Base-by-base conservation (phyloP, 179 eudicot species). In the Spergularia azorica region DNA sequence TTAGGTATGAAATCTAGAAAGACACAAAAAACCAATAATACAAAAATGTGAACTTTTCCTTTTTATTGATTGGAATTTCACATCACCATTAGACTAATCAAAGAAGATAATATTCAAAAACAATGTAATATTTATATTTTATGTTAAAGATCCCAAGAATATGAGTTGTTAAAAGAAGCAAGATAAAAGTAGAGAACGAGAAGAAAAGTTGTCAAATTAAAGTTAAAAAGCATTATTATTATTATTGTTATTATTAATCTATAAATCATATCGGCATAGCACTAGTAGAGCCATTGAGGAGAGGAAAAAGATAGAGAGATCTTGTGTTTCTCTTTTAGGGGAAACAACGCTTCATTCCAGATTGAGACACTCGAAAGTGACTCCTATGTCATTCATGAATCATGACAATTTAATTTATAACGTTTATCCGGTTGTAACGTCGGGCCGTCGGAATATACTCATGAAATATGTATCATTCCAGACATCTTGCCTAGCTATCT, bases 331-430 rank as follows among this genome's bases (percentile, higher is more conserved):
- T 20, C 64, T 60, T 60, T 60, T 60, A 32, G 64, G 64, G 64
- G 64, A 60, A 60, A 60, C 64, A 60, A 60, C 36, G 52, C 70
- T 66, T n/a, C 48, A 66, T 66, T 66, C 52, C 52, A 66, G 70
- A 66, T 66, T 66, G 7, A 66, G 52, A 66, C 51, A 66, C 70
- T 18, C 13, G 21, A 66, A 66, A 66, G 48, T n/a, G 52, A 66
- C 70, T 15, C 3, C 4, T 66, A 4, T 26, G 32, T 26, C 32
- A 26, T 26, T 26, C 32, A 26, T 43, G 48, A 43, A 43, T 43
- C 32, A 43, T 43, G 48, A 4, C 48, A 43, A 26, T 2, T 66
- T 8, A 41, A 39, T 66, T 66, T 7, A 16, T 66, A 14, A n/a
- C 48, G 51, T 66, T 39, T 15, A 6, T 41, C 13, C 43, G 5